Base-by-base conservation (phyloP, 805 yeast species). In the Ogataea sp. region DNA sequence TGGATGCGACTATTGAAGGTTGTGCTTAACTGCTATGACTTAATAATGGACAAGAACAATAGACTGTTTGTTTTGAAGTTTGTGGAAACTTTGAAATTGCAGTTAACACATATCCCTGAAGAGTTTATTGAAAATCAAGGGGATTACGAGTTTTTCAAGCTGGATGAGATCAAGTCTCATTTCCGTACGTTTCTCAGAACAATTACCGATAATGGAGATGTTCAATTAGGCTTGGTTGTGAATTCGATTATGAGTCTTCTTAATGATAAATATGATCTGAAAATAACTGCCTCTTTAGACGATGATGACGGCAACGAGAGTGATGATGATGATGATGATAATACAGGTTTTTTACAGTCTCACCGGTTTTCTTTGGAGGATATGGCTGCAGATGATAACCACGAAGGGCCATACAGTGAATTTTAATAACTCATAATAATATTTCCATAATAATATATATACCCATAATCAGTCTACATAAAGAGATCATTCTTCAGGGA, bases 1-100 rank as follows among this genome's bases (percentile, higher is more conserved):
- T 83, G 89, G 89, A 31, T 30, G 4, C 2, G 24, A 13, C 8
- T 34, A 18, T 10, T 25, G 13, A 34, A 34, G 13, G 10, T 26
- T 11, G 3, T 25, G 3, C 60, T 68, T 44, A 55, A 61, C 36
- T 62, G 68, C 38, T 49, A 45, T 16, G 53, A 57, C 5, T 41
- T 63, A 14, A 38, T 34, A 14, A 9, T 9, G 8, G 24, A 70
- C 3, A 34, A 23, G 1, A 31, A 42, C 2, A 43, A 61, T 11
- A 42, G 52, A 0, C 18, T 34, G 43, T 0, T 40, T 45, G 4
- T 62, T 74, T 32, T 39, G 74, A 3, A 40, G 40, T 0, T 11
- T 58, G 1, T 39, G 75, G 6, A 42, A 41, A 4, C 14, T 38
- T 39, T 75, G 6, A 42, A 41, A 4, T 14, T 38, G 0, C 80